These are phyloP conservation scores for Flueggea neowawraea DNA, from an alignment of 441 rosid genomes.

Conservation along the genomic window DNA sequence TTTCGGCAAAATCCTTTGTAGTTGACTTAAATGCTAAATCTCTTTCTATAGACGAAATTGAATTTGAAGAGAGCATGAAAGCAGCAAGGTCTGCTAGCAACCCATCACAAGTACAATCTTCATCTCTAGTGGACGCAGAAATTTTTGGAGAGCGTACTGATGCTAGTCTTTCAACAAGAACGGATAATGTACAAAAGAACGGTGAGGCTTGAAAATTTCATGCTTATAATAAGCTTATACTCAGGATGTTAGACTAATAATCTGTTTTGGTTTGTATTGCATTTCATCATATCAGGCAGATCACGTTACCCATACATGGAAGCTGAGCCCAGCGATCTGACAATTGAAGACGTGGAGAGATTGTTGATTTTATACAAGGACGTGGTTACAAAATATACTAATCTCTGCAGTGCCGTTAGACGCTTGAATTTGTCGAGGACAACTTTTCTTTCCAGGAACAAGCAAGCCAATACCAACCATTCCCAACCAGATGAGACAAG, in stretches of 20 bases:
- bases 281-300: slow-evolving; percentile 24
- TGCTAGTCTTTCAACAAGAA: slow-evolving; percentile 18
- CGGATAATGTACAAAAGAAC: slow-evolving; percentile 15
- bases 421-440: slow-evolving; percentile 19
- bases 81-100: slow-evolving; percentile 43
- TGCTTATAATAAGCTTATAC: background rate
- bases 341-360: slow-evolving; percentile 42
- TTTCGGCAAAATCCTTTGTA: slow-evolving; percentile 48
- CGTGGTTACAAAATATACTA: slow-evolving; percentile 43
- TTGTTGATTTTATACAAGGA: slow-evolving; percentile 49
- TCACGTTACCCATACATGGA: slow-evolving; percentile 44
- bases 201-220: slow-evolving; percentile 27
- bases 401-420: slow-evolving; percentile 30
- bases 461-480: slow-evolving; percentile 10
- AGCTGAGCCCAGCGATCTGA: slow-evolving; percentile 39
- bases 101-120: slow-evolving; percentile 19
- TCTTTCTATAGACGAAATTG: slow-evolving; percentile 49
- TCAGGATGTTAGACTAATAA: too few relatives aligned
- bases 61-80: slow-evolving; percentile 56
- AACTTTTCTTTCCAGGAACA: slow-evolving; percentile 4
- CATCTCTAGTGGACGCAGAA: slow-evolving; percentile 14
- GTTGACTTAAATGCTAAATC: slow-evolving; percentile 49
- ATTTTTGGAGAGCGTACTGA: slow-evolving; percentile 15
- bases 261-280: background rate
- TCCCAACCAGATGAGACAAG: slow-evolving; percentile 10